A percentile compares a stretch with the other conserved stretches of the same genome.
Conservation (phyloP, 2,329 filamentous ascomycete genomes). For the Talaromyces islandicus region DNA sequence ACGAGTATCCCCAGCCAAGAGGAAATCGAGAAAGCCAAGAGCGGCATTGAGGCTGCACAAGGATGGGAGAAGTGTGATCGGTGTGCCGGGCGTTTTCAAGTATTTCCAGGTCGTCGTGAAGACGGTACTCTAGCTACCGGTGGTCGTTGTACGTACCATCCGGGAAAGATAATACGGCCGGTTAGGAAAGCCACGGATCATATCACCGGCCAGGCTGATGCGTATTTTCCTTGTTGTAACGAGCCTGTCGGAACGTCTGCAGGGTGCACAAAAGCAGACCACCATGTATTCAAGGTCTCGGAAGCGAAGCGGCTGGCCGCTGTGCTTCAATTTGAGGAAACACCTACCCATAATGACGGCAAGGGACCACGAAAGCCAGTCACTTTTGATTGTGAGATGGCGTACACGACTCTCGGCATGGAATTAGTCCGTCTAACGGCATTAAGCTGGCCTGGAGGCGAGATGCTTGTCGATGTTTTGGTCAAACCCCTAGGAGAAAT, state of each 20-base stretch:
- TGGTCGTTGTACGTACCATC: slow-evolving; percentile 75
- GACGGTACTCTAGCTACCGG: slow-evolving; percentile 71
- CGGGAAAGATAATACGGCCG: slow-evolving; percentile 62
- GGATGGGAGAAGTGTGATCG: slow-evolving; percentile 88
- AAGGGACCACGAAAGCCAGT: slow-evolving; percentile 45
- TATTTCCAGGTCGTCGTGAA: slow-evolving; percentile 77
- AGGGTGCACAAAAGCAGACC: slow-evolving; percentile 65
- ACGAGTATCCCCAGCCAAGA: slow-evolving; percentile 57
- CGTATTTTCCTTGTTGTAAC: slow-evolving; percentile 72
- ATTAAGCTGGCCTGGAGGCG: slow-evolving; percentile 75
- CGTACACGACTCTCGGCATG: slow-evolving; percentile 80
- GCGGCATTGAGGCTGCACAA: slow-evolving; percentile 59
- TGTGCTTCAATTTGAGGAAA: slow-evolving; percentile 72
- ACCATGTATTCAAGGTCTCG: slow-evolving; percentile 83
- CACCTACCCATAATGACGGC: slow-evolving; percentile 47
- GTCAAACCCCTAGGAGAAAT: slow-evolving; percentile 79
- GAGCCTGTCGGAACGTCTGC: slow-evolving; percentile 63
- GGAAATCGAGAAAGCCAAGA: slow-evolving; percentile 61
- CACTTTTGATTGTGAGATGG: slow-evolving; percentile 96
- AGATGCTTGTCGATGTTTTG: slow-evolving; percentile 72
- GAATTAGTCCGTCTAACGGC: slow-evolving; percentile 88
- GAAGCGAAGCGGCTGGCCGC: slow-evolving; percentile 70
- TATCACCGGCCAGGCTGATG: slow-evolving; percentile 51
- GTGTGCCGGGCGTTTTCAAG: slow-evolving; percentile 79
- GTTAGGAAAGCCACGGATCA: slow-evolving; percentile 48